Evolutionary conservation across 306 rosid genomes (phyloP).

Genomic region (Cajanus cajan): DNA sequence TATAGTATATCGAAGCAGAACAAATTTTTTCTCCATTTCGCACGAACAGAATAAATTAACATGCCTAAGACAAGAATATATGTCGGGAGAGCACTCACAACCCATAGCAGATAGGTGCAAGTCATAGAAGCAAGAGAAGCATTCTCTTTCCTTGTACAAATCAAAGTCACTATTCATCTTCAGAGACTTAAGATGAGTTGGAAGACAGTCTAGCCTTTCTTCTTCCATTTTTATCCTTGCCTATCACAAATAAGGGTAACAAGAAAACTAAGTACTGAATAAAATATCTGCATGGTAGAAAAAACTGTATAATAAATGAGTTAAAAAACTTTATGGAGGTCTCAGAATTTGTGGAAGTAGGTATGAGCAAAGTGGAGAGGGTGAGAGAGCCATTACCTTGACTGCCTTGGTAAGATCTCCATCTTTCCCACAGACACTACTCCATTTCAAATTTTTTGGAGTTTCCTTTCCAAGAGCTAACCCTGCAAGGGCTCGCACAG

Average conservation of each 20-base stretch:
- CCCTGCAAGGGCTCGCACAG: slow-evolving; percentile 61
- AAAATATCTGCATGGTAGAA: background rate
- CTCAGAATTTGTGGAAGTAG: background rate
- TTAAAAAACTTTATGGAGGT: background rate
- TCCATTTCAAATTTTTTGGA: slow-evolving; percentile 53
- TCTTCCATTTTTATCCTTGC: slow-evolving; percentile 71
- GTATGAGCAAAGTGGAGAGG: slow-evolving; percentile 6
- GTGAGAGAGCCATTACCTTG: slow-evolving; percentile 50
- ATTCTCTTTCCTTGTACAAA: slow-evolving; percentile 72
- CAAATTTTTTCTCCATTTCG: slow-evolving; percentile 47
- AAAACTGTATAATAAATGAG: background rate
- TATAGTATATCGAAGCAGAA: slow-evolving; percentile 57
- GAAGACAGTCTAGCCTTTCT: slow-evolving; percentile 67
- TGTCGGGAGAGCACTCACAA: slow-evolving; percentile 77
- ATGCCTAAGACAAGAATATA: slow-evolving; percentile 80
- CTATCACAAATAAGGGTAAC: slow-evolving; percentile 41
- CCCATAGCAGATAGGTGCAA: slow-evolving; percentile 74
- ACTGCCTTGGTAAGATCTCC: slow-evolving; percentile 73
- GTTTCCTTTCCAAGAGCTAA: slow-evolving; percentile 50
- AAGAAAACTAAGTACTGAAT: background rate
- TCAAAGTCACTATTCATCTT: slow-evolving; percentile 77
- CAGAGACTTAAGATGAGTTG: slow-evolving; percentile 50
- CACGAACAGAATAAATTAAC: slow-evolving; percentile 67
- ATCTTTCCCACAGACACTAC: slow-evolving; percentile 71
- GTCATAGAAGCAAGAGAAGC: slow-evolving; percentile 86